Base-by-base conservation (phyloP, 306 rosid species). In the Mimosa pudica region DNA sequence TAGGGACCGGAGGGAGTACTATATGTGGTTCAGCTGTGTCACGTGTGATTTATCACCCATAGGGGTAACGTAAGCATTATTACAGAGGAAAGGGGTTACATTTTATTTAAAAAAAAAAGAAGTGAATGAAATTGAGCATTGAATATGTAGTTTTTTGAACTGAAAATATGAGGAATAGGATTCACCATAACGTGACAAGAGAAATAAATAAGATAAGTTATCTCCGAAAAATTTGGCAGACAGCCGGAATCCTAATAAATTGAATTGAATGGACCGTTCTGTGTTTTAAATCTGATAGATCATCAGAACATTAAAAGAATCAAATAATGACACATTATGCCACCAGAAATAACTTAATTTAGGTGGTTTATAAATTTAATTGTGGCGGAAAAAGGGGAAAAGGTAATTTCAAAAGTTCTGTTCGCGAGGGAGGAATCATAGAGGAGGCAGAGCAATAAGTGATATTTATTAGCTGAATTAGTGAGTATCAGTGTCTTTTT, bases 201-300 rank as follows among this genome's bases (percentile, higher is more conserved):
- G 45, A 64, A 38, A 44, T 58, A 2, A 46, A 30, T 55, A 5
- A n/a, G 57, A 71, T 70, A 78, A 75, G 66, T 79, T 82, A 75
- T 70, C 81, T 55, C 86, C 86, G 65, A 49, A 70, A 6, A 55
- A 64, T 57, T 82, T 85, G 88, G 86, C 81, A 54, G 76, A 85
- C 83, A 61, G 85, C 63, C 73, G 78, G 88, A 81, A 85, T 74
- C 76, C 16, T 70, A 82, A 79, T 85, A 71, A 85, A 85, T 82
- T 71, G 18, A 75, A 79, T 75, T 79, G 1, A 82, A 75, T 75
- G 30, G 62, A 67, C 70, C 45, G 64, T 79, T 52, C 68, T 52
- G 3, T 11, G 42, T 32, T 62, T 62, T 32, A 12, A 32, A 38
- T 41, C 49, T 17, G 30, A 18, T 44, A 41, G 30, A 18, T 44